Percentiles rank a stretch among this genome's conserved stretches.
phyloP scores from a whole-genome alignment of 306 rosid species.

The Dalbergia cultrata region DNA sequence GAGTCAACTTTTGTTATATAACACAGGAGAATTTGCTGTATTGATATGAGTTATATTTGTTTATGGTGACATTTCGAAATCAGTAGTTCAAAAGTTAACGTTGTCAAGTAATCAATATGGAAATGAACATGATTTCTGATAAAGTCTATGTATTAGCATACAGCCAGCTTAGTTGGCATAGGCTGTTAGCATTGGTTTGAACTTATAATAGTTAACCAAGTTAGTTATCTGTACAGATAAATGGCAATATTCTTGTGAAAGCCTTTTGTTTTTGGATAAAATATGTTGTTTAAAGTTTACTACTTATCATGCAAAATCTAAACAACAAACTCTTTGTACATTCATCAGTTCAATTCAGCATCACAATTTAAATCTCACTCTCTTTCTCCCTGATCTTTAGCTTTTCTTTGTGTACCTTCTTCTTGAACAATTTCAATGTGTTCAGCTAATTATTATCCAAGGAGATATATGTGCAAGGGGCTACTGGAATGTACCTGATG shows the following conservation, averaged over 20 bases:
- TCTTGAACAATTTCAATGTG: slow-evolving; percentile 28
- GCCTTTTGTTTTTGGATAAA: too few relatives aligned
- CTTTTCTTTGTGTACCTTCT: slow-evolving; percentile 10
- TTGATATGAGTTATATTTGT: background rate
- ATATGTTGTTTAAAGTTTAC: background rate
- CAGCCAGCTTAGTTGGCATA: background rate
- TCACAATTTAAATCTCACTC: slow-evolving; percentile 4
- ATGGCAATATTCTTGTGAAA: background rate
- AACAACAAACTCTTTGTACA: background rate
- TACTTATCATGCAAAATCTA: slow-evolving; percentile 11
- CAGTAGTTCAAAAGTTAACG: slow-evolving; percentile 9
- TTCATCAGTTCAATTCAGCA: slow-evolving; percentile 15
- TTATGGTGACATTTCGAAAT: slow-evolving; percentile 11
- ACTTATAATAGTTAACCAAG: slow-evolving; percentile 7
- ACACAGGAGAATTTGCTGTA: background rate
- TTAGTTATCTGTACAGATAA: background rate
- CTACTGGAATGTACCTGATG: slow-evolving; percentile 75
- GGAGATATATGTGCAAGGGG: slow-evolving; percentile 82
- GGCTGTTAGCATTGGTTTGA: background rate
- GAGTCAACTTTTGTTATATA: background rate
- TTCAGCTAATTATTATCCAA: slow-evolving; percentile 72
- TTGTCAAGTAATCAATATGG: background rate
- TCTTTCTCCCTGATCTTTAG: background rate
- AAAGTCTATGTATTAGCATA: background rate
- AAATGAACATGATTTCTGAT: slow-evolving; percentile 19